Evolutionary conservation across 148 eudicot genomes (phyloP).

Genomic region (Rhododendron vialii): DNA sequence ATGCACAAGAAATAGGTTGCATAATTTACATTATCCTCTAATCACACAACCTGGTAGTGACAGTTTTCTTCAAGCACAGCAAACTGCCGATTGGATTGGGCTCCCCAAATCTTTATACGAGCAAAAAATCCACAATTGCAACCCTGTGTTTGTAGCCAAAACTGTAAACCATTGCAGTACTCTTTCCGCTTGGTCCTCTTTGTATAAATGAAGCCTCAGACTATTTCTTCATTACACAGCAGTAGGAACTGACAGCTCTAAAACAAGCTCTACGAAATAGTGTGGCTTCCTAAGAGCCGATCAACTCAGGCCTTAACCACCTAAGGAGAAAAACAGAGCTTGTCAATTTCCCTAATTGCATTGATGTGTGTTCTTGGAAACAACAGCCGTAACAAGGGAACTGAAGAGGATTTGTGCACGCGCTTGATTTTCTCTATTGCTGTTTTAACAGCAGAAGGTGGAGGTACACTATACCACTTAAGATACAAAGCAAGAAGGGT

Average conservation of each 20-base stretch:
- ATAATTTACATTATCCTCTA: neutral
- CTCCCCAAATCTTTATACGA: neutral
- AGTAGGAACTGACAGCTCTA: neutral
- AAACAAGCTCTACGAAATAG: neutral
- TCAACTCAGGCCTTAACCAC: neutral
- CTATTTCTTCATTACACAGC: neutral
- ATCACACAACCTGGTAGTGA: neutral
- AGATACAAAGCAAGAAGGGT: conserved; percentile 84
- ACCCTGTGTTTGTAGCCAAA: neutral
- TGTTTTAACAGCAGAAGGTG: conserved; percentile 42
- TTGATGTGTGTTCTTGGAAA: conserved; percentile 59
- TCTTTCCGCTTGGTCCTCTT: neutral
- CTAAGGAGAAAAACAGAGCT: conserved; percentile 20
- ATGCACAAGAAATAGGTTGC: neutral
- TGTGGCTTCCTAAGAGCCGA: neutral
- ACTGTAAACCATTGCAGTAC: neutral
- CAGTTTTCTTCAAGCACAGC: neutral
- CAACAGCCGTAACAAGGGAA: conserved; percentile 60
- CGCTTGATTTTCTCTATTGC: conserved; percentile 43
- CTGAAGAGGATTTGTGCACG: conserved; percentile 26
- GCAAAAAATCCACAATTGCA: neutral
- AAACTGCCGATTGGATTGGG: neutral
- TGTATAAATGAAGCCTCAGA: neutral
- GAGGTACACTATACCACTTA: conserved; percentile 72
- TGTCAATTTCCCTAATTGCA: conserved; percentile 52